Conservation (phyloP, 805 yeast genomes). For the Ogataea pini region DNA sequence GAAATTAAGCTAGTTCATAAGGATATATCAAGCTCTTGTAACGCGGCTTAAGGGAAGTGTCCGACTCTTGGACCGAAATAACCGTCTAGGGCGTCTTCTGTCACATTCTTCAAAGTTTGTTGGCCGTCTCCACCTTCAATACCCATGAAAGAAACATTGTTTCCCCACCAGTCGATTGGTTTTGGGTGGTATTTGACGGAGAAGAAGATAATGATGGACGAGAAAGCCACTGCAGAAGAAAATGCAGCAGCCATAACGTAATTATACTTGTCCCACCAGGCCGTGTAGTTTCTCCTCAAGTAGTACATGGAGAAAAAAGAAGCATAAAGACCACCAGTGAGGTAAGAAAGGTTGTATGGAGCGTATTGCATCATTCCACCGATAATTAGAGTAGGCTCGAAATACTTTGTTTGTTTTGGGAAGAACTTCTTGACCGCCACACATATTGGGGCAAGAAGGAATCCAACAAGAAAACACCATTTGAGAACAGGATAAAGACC, state of each 20-base stretch:
- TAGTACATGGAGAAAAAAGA: constrained; percentile 54
- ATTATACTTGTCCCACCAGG: constrained; percentile 80
- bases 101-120: constrained; percentile 6
- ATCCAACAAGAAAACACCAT: constrained; percentile 64
- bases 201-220: constrained; percentile 58
- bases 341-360: constrained; percentile 73
- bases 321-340: constrained; percentile 53
- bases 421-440: constrained; percentile 37
- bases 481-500: constrained; percentile 51
- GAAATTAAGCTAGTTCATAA: too few species aligned
- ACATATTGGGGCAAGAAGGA: constrained; percentile 44
- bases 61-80: constrained; percentile 14
- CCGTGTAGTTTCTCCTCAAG: constrained; percentile 53
- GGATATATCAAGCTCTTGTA: too few species aligned
- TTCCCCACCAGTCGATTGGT: constrained; percentile 68
- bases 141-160: constrained; percentile 34
- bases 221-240: constrained; percentile 66
- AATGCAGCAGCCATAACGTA: constrained; percentile 66
- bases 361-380: constrained; percentile 63
- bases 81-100: constrained; percentile 11
- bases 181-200: constrained; percentile 44
- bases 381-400: constrained; percentile 60
- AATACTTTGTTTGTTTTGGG: constrained; percentile 31
- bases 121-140: constrained; percentile 18
- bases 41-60: constrained; percentile 1